These are phyloP conservation scores for Leccinum boreale DNA, from an alignment of 768 basidiomycete species.

Conservation along the genomic window DNA sequence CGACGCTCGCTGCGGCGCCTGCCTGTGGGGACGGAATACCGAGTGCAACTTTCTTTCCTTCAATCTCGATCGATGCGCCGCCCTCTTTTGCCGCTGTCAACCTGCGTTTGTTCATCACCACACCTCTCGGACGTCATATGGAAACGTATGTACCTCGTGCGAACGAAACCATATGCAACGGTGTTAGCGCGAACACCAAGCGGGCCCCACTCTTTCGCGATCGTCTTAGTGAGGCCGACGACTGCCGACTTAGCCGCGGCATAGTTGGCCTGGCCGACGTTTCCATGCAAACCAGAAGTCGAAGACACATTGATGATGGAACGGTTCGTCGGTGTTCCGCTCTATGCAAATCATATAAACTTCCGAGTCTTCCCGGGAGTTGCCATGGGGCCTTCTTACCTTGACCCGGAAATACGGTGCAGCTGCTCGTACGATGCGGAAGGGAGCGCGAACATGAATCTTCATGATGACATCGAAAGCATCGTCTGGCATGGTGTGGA, in stretches of 20 bases:
- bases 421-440: constrained; percentile 79
- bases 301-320: constrained; percentile 83
- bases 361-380: not conserved
- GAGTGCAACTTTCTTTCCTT: constrained; percentile 79
- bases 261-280: constrained; percentile 83
- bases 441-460: constrained; percentile 83
- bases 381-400: constrained; percentile 26
- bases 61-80: constrained; percentile 72
- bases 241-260: constrained; percentile 78
- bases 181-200: constrained; percentile 83
- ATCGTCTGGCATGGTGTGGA: constrained; percentile 83
- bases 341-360: constrained; percentile 32
- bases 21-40: constrained; percentile 64
- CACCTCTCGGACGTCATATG: not conserved
- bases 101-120: constrained; percentile 34
- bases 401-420: constrained; percentile 85
- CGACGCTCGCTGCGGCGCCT: constrained; percentile 38
- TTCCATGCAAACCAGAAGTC: constrained; percentile 79
- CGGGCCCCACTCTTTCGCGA: constrained; percentile 83
- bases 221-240: constrained; percentile 78
- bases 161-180: constrained; percentile 72
- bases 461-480: constrained; percentile 79
- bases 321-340: constrained; percentile 58
- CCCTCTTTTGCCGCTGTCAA: constrained; percentile 78
- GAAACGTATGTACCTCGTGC: constrained; percentile 61